Conservation (phyloP, 2,329 filamentous ascomycete genomes). For the Pseudogymnoascus pannorum region DNA sequence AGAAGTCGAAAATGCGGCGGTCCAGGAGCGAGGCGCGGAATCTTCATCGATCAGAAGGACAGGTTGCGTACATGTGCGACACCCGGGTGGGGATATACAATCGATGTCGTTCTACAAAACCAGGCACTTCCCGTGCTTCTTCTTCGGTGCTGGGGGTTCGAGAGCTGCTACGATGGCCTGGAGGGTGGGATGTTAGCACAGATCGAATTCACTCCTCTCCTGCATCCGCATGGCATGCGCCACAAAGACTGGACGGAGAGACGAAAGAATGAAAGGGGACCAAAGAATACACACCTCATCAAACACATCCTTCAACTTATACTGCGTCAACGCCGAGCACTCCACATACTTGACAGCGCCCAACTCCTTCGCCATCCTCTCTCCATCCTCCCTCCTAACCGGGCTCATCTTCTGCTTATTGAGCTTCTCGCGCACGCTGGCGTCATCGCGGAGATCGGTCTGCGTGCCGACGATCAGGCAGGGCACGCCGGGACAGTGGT, state of each 20-base stretch:
- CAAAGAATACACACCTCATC: conserved; percentile 79
- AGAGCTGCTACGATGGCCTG: conserved; percentile 93
- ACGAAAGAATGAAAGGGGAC: too few relatives aligned
- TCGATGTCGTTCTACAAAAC: conserved; percentile 44
- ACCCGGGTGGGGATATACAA: background rate
- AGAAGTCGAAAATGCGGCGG: background rate
- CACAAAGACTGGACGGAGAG: too few relatives aligned
- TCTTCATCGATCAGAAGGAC: background rate
- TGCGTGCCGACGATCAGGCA: conserved; percentile 98
- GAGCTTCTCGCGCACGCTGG: conserved; percentile 81
- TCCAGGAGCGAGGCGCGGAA: too few relatives aligned
- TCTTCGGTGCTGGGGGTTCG: conserved; percentile 79
- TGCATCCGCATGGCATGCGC: too few relatives aligned
- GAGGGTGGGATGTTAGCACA: conserved; percentile 20
- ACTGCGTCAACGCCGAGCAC: conserved; percentile 95
- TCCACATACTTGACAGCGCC: conserved; percentile 98
- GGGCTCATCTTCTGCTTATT: conserved; percentile 94
- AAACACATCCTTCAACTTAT: conserved; percentile 98
- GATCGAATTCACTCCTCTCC: too few relatives aligned
- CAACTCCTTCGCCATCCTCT: conserved; percentile 94
- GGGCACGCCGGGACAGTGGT: conserved; percentile 95
- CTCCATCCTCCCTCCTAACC: conserved; percentile 85
- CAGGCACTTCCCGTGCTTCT: conserved; percentile 62
- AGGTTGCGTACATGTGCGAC: background rate
- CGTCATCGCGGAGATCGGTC: conserved; percentile 88